These are phyloP conservation scores for Apostasia shenzhenica DNA, from an alignment of 106 monocot species.

Conservation along the genomic window DNA sequence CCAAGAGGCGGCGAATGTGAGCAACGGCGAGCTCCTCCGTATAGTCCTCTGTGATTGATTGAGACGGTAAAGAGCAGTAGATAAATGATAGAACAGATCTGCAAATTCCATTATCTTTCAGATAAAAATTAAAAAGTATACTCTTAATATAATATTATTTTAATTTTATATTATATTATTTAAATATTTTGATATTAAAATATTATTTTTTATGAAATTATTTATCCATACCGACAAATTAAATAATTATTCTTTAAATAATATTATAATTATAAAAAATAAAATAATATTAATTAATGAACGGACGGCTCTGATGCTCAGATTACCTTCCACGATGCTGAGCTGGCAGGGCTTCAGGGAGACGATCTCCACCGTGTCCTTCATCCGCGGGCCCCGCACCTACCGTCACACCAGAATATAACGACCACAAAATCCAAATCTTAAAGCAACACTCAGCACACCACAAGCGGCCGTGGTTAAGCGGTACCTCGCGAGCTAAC, in stretches of 20 bases:
- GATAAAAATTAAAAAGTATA: too few species aligned
- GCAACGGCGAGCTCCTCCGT: conserved; percentile 56
- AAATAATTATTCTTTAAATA: too few species aligned
- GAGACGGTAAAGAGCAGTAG: too few species aligned
- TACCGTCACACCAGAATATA: conserved; percentile 11
- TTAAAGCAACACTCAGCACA: neutral
- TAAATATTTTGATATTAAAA: too few species aligned
- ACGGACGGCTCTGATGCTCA: neutral
- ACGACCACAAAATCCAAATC: neutral
- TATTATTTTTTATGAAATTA: too few species aligned
- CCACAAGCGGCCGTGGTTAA: too few species aligned
- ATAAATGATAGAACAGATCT: neutral
- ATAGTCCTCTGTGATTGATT: conserved; percentile 56
- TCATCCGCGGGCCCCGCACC: conserved; percentile 61
- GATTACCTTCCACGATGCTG: conserved; percentile 67
- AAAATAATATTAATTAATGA: too few species aligned
- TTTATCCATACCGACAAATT: too few species aligned
- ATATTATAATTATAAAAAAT: too few species aligned
- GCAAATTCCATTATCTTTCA: too few species aligned
- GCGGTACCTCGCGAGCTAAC: conserved; percentile 74
- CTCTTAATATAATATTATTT: too few species aligned
- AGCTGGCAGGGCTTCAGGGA: conserved; percentile 72
- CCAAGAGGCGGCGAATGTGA: conserved; percentile 83
- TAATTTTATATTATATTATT: too few species aligned
- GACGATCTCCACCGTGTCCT: conserved; percentile 60